Evolutionary conservation across 257 asterid species (phyloP).

Genomic region (Striga asiatica): DNA sequence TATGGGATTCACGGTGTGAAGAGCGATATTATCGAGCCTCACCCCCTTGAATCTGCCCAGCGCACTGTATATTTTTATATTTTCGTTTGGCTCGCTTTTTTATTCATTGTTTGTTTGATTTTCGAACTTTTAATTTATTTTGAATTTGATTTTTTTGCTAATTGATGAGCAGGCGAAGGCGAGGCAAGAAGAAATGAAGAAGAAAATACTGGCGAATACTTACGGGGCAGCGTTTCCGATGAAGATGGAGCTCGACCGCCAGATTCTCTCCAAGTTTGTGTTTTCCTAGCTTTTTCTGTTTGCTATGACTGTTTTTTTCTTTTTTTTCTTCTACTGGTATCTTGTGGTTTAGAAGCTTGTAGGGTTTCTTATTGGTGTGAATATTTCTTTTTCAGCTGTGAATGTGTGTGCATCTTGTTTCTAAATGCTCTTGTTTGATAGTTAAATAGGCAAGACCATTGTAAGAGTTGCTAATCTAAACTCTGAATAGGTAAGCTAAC

Average conservation of each 20-base stretch:
- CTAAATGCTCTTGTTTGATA: too few relatives aligned
- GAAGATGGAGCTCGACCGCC: slow-evolving; percentile 69
- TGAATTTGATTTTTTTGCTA: not conserved
- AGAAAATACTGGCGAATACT: slow-evolving; percentile 32
- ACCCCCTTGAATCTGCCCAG: slow-evolving; percentile 67
- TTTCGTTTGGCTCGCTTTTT: not conserved
- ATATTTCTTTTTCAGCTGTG: not conserved
- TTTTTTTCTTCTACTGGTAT: not conserved
- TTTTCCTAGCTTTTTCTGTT: not conserved
- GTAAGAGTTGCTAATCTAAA: too few relatives aligned
- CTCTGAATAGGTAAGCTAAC: not conserved
- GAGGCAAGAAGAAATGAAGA: slow-evolving; percentile 38
- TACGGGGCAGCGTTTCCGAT: slow-evolving; percentile 65
- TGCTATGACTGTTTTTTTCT: not conserved
- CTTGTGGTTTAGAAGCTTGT: slow-evolving; percentile 6
- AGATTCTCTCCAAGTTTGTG: slow-evolving; percentile 53
- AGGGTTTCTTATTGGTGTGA: slow-evolving; percentile 18
- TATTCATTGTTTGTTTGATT: not conserved
- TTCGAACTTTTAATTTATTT: not conserved
- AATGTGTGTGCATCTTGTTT: slow-evolving; percentile 11
- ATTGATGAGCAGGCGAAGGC: slow-evolving; percentile 36
- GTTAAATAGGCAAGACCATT: too few relatives aligned
- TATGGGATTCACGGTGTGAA: slow-evolving; percentile 81
- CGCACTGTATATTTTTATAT: slow-evolving; percentile 31
- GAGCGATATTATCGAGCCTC: slow-evolving; percentile 72